Evolutionary conservation across 176 grass and related monocot species (phyloP), one percentile per base, ranked within the genome.

Genomic region (Oryza glumipatula): DNA sequence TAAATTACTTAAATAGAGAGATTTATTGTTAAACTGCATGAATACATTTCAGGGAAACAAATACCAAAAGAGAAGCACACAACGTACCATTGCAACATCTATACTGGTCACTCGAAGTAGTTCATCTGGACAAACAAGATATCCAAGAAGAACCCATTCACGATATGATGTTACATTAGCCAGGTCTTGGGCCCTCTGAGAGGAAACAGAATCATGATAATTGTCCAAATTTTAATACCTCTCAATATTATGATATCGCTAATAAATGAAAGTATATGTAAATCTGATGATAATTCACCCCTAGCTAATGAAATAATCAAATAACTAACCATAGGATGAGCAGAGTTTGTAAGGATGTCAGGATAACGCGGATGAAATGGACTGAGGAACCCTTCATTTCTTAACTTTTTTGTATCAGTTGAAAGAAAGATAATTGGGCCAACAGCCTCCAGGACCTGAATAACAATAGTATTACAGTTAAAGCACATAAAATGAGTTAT

Each of bases 351-450:
- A 46, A 98, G 93, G 83, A 98, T 98, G 82, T 98, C 96, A 68
- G 93, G 96, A 93, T 98, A 98, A 82, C 96, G 93, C 15, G 96
- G 96, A 79, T 98, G 96, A 84, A 98, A 98, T 78, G 96, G 96
- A 81, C 96, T 98, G 21, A 98, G 87, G 89, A 95, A 98, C 45
- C 96, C 96, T 78, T 98, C 96, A 86, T 98, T 98, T 95, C 93
- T 90, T 84, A 98, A 83, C 74, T 98, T 98, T 74, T 90, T 98
- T 60, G 96, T 98, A 94, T 98, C 96, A 54, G 87, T 98, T 63
- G 96, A 98, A 87, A 98, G 96, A 85, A 98, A 98, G 67, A 98
- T 95, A 86, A 95, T 95, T 35, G 96, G 96, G 11, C 93, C 96
- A 79, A 98, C 93, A 77, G 96, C 93, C 81, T 98, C 96, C 84